phyloP scores from a whole-genome alignment of 768 basidiomycete species.

The Lyophyllum decastes region DNA sequence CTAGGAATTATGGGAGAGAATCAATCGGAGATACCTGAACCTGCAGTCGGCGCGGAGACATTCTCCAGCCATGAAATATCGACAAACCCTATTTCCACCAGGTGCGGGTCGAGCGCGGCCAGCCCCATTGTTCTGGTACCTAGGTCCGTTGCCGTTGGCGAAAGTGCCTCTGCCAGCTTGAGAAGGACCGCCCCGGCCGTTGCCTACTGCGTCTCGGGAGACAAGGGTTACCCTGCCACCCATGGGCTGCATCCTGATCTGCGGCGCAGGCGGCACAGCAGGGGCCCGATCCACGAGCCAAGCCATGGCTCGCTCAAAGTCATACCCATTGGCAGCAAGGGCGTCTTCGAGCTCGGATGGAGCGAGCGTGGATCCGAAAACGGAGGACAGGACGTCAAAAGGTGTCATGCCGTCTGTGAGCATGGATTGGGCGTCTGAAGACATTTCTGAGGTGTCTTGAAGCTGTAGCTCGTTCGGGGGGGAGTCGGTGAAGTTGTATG shows the following conservation, averaged over 20 bases:
- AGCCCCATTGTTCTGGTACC: constrained; percentile 51
- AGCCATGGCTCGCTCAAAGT: constrained; percentile 95
- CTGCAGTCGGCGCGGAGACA: constrained; percentile 95
- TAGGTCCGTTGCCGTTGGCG: constrained; percentile 33
- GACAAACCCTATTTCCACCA: constrained; percentile 81
- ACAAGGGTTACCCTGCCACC: constrained; percentile 71
- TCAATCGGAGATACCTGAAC: constrained; percentile 68
- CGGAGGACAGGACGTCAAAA: constrained; percentile 91
- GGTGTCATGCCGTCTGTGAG: constrained; percentile 96
- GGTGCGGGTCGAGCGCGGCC: constrained; percentile 43
- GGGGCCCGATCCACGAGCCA: constrained; percentile 83
- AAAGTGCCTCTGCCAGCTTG: constrained; percentile 31
- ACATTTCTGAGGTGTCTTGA: constrained; percentile 42
- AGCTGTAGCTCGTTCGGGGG: constrained; percentile 24
- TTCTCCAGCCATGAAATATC: constrained; percentile 96
- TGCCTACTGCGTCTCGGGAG: constrained; percentile 49
- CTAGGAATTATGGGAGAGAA: not conserved
- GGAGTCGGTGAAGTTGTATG: constrained; percentile 23
- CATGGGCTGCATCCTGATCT: constrained; percentile 58
- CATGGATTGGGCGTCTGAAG: constrained; percentile 39
- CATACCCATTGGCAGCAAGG: constrained; percentile 82
- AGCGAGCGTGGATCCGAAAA: constrained; percentile 89
- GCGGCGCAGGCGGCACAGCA: constrained; percentile 41
- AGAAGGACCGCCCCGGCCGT: constrained; percentile 43
- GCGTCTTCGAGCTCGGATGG: constrained; percentile 94